A percentile compares a stretch with the other conserved stretches of the same genome.
Conservation (phyloP, 257 asterid genomes). For the Ajuga chamaepitys region DNA sequence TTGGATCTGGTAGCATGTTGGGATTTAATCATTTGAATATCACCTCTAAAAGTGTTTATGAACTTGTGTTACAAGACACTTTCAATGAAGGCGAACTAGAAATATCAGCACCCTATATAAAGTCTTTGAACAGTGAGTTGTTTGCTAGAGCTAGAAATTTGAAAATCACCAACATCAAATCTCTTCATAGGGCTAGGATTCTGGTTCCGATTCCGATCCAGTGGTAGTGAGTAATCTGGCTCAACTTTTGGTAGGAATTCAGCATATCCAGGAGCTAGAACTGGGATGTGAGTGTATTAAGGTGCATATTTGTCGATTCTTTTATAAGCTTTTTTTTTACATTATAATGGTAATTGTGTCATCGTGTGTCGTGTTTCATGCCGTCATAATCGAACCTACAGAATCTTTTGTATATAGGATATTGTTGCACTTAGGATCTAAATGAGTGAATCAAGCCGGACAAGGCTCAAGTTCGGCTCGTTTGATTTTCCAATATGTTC, state of each 20-base stretch:
- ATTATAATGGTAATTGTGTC: too few relatives aligned
- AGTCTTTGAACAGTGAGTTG: not conserved
- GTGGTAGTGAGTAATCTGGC: not conserved
- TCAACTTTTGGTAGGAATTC: not conserved
- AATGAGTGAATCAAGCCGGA: too few relatives aligned
- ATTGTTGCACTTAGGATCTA: too few relatives aligned
- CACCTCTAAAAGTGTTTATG: not conserved
- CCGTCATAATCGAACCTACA: too few relatives aligned
- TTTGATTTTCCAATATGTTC: too few relatives aligned
- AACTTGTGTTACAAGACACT: not conserved
- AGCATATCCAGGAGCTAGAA: not conserved
- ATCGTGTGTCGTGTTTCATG: too few relatives aligned
- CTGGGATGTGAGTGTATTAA: not conserved
- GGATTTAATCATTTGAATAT: not conserved
- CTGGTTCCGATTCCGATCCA: not conserved
- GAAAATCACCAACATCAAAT: not conserved
- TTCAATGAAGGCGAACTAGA: not conserved
- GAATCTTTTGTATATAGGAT: too few relatives aligned
- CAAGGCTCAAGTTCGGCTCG: too few relatives aligned
- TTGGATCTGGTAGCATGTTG: not conserved
- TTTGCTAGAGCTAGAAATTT: not conserved
- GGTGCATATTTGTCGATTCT: not conserved
- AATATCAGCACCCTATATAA: slow-evolving; percentile 11
- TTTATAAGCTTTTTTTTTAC: not conserved
- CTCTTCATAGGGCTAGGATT: not conserved